A percentile compares a stretch with the other conserved stretches of the same genome.
Conservation (phyloP, 2,329 filamentous ascomycete genomes). For the Purpureocillium lavendulum region DNA sequence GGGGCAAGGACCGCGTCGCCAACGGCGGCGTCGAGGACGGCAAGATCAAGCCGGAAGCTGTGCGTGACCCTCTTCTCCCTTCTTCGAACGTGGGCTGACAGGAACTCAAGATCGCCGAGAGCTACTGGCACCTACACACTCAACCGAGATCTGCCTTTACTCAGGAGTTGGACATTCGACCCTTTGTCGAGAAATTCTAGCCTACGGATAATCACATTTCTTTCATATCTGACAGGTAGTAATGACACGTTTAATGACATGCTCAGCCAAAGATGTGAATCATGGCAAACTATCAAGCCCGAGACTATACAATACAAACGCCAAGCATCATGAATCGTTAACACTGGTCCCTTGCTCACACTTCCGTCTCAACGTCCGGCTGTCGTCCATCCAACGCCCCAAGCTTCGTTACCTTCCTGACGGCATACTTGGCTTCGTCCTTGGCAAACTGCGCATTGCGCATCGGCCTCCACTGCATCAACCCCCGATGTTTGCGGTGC, state of each 20-base stretch:
- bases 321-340: no score
- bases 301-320: no score
- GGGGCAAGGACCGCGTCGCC: slow-evolving; percentile 44
- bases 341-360: slow-evolving; percentile 25
- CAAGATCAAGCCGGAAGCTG: slow-evolving; percentile 68
- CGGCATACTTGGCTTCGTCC: slow-evolving; percentile 72
- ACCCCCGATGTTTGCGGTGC: slow-evolving; percentile 75
- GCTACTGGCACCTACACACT: slow-evolving; percentile 76
- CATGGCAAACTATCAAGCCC: background rate
- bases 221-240: no score
- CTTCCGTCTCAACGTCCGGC: slow-evolving; percentile 80
- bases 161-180: slow-evolving; percentile 72
- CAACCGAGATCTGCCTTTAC: slow-evolving; percentile 75
- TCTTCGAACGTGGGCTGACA: no score
- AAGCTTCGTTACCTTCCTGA: slow-evolving; percentile 68
- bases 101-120: slow-evolving; percentile 63
- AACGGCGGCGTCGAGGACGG: slow-evolving; percentile 41
- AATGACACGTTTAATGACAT: no score
- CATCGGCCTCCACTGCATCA: slow-evolving; percentile 95
- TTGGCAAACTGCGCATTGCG: slow-evolving; percentile 82
- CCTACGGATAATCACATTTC: no score
- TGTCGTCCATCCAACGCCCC: slow-evolving; percentile 72
- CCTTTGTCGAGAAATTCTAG: slow-evolving; percentile 78
- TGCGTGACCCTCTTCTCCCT: slow-evolving; percentile 36
- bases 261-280: no score